A percentile compares a stretch with the other conserved stretches of the same genome.
These are phyloP conservation scores for Apophysomyces sp. DNA, from an alignment of 371 early-diverging fungal genomes.

Conservation along the genomic window DNA sequence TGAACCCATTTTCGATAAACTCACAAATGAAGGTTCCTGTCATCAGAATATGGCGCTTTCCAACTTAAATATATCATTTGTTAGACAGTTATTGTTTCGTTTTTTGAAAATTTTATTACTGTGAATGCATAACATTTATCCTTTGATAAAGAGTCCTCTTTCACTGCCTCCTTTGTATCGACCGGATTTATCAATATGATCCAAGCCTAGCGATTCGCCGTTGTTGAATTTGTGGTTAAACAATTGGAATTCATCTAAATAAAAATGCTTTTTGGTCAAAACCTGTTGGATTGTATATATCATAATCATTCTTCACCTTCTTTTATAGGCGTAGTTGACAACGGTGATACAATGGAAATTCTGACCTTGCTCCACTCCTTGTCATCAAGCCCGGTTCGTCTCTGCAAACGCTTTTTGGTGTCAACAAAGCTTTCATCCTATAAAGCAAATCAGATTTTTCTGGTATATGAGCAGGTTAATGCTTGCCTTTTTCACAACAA, in stretches of 20 bases:
- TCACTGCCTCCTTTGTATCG: constrained; percentile 7
- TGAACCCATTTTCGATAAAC: too few relatives aligned
- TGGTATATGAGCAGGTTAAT: too few relatives aligned
- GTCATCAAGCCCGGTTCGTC: constrained; percentile 65
- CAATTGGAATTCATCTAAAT: background rate
- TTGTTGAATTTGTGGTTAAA: constrained; percentile 22
- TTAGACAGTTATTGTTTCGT: too few relatives aligned
- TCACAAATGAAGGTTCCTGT: background rate
- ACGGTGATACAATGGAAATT: constrained; percentile 33
- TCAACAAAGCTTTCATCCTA: constrained; percentile 63
- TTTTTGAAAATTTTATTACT: background rate
- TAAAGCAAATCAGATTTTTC: too few relatives aligned
- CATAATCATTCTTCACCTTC: constrained; percentile 30
- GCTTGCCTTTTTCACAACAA: constrained; percentile 50
- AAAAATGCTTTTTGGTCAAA: too few relatives aligned
- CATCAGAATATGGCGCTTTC: background rate
- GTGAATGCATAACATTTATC: background rate
- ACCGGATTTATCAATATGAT: constrained; percentile 59
- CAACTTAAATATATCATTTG: background rate
- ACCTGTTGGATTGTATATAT: constrained; percentile 6
- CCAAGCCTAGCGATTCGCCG: constrained; percentile 57
- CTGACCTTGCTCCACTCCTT: constrained; percentile 77
- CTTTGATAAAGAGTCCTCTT: background rate
- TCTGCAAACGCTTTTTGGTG: constrained; percentile 64
- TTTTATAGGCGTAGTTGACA: constrained; percentile 18